Percentiles rank a stretch among this genome's conserved stretches.
phyloP scores from a whole-genome alignment of 1,284 basidiomycete genomes.

The Phlebopus sp. region DNA sequence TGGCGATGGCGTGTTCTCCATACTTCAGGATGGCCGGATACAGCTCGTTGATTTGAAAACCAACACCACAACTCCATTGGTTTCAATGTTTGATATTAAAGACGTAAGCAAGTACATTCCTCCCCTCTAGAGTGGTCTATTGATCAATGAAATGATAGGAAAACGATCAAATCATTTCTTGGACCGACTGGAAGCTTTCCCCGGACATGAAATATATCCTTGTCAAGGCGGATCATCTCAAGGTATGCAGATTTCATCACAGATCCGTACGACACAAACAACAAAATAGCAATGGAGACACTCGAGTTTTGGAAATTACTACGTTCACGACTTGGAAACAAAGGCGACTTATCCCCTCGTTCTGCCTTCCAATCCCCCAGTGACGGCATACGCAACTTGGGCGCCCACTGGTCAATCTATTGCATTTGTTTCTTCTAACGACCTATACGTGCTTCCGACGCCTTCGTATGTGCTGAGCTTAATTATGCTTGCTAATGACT shows the following conservation, averaged over 20 bases:
- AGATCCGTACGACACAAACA: slow-evolving; percentile 1
- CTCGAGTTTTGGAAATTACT: slow-evolving; percentile 87
- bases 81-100: slow-evolving; percentile 55
- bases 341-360: slow-evolving; percentile 67
- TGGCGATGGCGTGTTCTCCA: slow-evolving; percentile 87
- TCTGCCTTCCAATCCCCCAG: slow-evolving; percentile 62
- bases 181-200: slow-evolving; percentile 74
- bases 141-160: slow-evolving; percentile 42
- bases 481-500: neutral
- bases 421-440: slow-evolving; percentile 80
- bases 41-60: slow-evolving; percentile 75
- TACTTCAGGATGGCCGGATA: slow-evolving; percentile 59
- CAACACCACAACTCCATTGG: slow-evolving; percentile 65
- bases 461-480: slow-evolving; percentile 44
- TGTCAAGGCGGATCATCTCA: slow-evolving; percentile 68
- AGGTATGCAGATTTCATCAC: slow-evolving; percentile 43
- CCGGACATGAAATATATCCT: slow-evolving; percentile 87
- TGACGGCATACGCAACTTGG: slow-evolving; percentile 80
- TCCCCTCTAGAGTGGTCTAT: neutral
- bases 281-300: slow-evolving; percentile 81
- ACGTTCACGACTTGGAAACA: slow-evolving; percentile 67
- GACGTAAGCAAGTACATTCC: slow-evolving; percentile 47
- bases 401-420: slow-evolving; percentile 80
- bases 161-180: slow-evolving; percentile 50
- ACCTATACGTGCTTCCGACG: slow-evolving; percentile 76